Percentiles rank a stretch among this genome's conserved stretches.
Conservation (phyloP, 768 basidiomycete species). For the Cubamyces lactineus region DNA sequence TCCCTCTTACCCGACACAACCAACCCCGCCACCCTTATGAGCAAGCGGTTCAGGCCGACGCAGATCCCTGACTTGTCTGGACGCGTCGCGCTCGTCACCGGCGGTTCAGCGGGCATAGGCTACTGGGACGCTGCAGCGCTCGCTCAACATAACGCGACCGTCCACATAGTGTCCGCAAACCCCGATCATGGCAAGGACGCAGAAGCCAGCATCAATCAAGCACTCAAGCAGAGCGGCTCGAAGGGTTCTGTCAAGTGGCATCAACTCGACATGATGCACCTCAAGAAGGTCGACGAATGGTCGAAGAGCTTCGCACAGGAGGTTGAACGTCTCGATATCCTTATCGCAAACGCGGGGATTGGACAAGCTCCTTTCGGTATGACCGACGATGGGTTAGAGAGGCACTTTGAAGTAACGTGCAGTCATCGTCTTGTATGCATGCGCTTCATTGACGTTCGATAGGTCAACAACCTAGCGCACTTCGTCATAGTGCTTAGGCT, state of each 20-base stretch:
- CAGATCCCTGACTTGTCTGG: constrained; percentile 34
- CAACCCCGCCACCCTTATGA: constrained; percentile 32
- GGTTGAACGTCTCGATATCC: constrained; percentile 32
- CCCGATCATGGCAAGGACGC: constrained; percentile 33
- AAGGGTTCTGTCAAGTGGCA: constrained; percentile 32
- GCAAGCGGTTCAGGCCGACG: constrained; percentile 32
- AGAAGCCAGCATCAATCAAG: constrained; percentile 31
- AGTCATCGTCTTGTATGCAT: neutral
- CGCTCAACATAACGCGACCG: constrained; percentile 32
- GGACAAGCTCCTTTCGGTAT: constrained; percentile 34
- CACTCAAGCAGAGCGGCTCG: constrained; percentile 27
- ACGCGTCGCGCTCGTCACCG: constrained; percentile 35
- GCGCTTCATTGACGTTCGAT: neutral
- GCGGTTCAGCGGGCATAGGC: constrained; percentile 34
- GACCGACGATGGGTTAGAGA: constrained; percentile 32
- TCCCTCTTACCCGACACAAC: constrained; percentile 33
- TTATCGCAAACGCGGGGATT: constrained; percentile 35
- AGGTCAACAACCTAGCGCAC: constrained; percentile 37
- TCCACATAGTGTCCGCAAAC: constrained; percentile 36
- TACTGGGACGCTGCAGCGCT: constrained; percentile 37
- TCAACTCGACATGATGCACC: constrained; percentile 29
- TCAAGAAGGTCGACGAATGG: constrained; percentile 30
- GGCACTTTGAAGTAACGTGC: constrained; percentile 31
- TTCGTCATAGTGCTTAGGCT: constrained; percentile 33
- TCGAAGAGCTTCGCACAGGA: constrained; percentile 28